phyloP scores from a whole-genome alignment of 2,329 filamentous ascomycete species.

The Penicillium sp. region DNA sequence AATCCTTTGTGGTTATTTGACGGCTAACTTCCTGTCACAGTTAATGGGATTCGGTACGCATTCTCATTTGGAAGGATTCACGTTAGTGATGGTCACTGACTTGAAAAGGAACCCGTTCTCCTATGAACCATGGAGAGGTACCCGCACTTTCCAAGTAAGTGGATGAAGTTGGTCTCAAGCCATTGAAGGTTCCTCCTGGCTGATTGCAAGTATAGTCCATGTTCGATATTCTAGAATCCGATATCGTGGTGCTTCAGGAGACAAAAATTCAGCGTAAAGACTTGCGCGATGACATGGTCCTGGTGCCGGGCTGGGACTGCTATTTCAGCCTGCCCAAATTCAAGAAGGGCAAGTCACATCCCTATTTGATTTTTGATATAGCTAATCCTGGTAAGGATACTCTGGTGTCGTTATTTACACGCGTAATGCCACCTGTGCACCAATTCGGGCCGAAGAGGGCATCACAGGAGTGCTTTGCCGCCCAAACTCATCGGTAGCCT shows the following conservation, averaged over 20 bases:
- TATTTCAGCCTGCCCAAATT: constrained; percentile 90
- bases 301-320: constrained; percentile 93
- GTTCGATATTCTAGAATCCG: constrained; percentile 90
- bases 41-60: constrained; percentile 73
- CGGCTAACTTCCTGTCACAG: constrained; percentile 47
- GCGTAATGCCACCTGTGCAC: constrained; percentile 78
- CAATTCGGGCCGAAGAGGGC: constrained; percentile 92
- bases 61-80: background rate
- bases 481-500: constrained; percentile 69
- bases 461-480: constrained; percentile 77
- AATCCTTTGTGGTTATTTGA: background rate
- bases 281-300: constrained; percentile 89
- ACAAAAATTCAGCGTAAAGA: constrained; percentile 95
- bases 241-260: constrained; percentile 94
- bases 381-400: constrained; percentile 64
- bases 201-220: constrained; percentile 61
- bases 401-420: constrained; percentile 96
- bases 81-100: background rate
- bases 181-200: background rate
- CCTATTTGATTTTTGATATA: background rate
- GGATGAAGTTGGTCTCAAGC: background rate
- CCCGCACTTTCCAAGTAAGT: constrained; percentile 66
- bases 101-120: constrained; percentile 71
- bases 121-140: constrained; percentile 80
- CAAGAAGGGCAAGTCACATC: constrained; percentile 72